A percentile compares a stretch with the other conserved stretches of the same genome.
These are phyloP conservation scores for Coleophoma cylindrospora DNA, from an alignment of 2,329 filamentous ascomycete species.

Conservation along the genomic window DNA sequence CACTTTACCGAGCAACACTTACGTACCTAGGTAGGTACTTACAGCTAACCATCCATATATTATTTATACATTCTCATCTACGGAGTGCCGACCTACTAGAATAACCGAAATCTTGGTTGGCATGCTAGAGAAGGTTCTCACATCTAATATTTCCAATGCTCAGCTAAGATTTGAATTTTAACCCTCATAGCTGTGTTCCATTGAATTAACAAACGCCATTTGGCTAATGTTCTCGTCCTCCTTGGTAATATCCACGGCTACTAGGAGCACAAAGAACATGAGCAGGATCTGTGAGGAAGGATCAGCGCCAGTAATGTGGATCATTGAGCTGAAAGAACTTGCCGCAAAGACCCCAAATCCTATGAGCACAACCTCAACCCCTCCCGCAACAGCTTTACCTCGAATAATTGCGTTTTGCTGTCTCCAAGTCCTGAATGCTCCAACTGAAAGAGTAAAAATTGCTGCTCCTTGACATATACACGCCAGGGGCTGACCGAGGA, in stretches of 20 bases:
- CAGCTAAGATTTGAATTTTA: too few relatives aligned
- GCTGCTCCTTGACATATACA: conserved; percentile 35
- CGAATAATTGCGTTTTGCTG: conserved; percentile 53
- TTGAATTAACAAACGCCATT: too few relatives aligned
- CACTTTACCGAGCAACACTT: too few relatives aligned
- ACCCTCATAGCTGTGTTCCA: too few relatives aligned
- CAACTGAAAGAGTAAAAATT: conserved; percentile 39
- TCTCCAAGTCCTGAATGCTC: conserved; percentile 53
- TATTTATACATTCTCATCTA: too few relatives aligned
- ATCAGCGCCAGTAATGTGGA: background rate
- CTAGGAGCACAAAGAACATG: background rate
- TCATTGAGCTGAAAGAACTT: conserved; percentile 25
- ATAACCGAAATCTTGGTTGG: too few relatives aligned
- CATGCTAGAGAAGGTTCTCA: too few relatives aligned
- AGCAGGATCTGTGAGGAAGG: background rate
- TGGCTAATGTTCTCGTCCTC: background rate
- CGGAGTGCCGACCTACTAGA: too few relatives aligned
- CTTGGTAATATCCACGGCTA: background rate
- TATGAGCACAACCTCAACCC: conserved; percentile 50
- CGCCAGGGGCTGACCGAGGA: conserved; percentile 55
- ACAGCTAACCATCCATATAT: too few relatives aligned
- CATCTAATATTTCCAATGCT: too few relatives aligned
- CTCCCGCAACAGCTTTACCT: conserved; percentile 52
- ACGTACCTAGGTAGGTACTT: too few relatives aligned
- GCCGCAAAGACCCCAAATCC: conserved; percentile 42